These are phyloP conservation scores for Tolypocladium pustulatum DNA, from an alignment of 2,329 filamentous ascomycete species.

Conservation along the genomic window DNA sequence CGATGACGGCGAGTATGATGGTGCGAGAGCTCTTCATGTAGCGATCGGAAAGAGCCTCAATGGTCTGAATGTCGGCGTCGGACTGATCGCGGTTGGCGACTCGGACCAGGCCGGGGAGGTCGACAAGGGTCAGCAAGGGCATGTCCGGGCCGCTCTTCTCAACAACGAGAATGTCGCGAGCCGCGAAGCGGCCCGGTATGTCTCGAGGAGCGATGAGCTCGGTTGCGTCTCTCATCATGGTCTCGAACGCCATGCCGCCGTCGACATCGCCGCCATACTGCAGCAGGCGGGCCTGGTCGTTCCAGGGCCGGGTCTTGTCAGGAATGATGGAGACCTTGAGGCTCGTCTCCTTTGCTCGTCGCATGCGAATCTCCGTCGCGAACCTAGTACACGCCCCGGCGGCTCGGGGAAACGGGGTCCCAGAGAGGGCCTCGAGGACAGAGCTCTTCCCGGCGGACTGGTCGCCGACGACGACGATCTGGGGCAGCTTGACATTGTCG, in stretches of 20 bases:
- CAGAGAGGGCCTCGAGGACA: slow-evolving; percentile 52
- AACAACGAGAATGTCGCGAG: slow-evolving; percentile 43
- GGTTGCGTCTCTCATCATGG: slow-evolving; percentile 39
- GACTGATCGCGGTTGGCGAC: slow-evolving; percentile 44
- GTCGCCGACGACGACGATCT: slow-evolving; percentile 55
- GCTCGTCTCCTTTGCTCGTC: slow-evolving; percentile 31
- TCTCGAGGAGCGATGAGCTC: slow-evolving; percentile 40
- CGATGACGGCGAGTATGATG: slow-evolving; percentile 44
- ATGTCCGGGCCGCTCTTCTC: slow-evolving; percentile 49
- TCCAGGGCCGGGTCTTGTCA: slow-evolving; percentile 33
- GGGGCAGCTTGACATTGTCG: slow-evolving; percentile 43
- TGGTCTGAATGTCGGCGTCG: slow-evolving; percentile 39
- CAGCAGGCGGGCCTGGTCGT: slow-evolving; percentile 35
- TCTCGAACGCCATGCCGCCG: slow-evolving; percentile 34
- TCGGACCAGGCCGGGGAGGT: slow-evolving; percentile 48
- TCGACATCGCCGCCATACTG: slow-evolving; percentile 37
- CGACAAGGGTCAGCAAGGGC: slow-evolving; percentile 50
- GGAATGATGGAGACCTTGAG: slow-evolving; percentile 45
- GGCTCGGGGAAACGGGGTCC: slow-evolving; percentile 49
- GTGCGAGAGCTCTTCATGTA: slow-evolving; percentile 47
- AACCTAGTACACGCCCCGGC: slow-evolving; percentile 53
- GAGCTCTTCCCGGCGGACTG: slow-evolving; percentile 56
- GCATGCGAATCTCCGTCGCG: slow-evolving; percentile 48
- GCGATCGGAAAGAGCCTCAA: slow-evolving; percentile 38
- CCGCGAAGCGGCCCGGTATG: slow-evolving; percentile 38